Base-by-base conservation (phyloP, 1,284 basidiomycete species). In the Filobasidium uniguttulatum region DNA sequence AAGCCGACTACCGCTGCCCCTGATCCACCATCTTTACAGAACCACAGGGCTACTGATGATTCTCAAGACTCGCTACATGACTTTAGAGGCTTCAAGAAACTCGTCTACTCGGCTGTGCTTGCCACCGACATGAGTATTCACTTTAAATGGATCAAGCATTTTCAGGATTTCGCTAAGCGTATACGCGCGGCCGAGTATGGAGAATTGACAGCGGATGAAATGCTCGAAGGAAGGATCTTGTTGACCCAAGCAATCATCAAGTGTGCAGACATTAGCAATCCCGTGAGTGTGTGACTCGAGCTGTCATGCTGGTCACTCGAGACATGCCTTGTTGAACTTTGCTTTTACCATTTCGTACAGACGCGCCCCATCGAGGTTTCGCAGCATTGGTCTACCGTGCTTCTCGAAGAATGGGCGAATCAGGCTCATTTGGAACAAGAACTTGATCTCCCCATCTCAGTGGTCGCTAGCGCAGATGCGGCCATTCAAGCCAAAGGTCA, bases 241-340 rank as follows among this genome's bases (percentile, higher is more conserved):
- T 67, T 89, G n/a, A 89, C 85, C 62, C 86, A 94, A 60, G 84
- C 84, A 3, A 72, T 96, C 46, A 82, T 96, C 68, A 96, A 96
- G 68, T 93, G 89, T 62, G 88, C 88, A 10, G 90, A 96, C 70
- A 96, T 96, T 62, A 90, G 85, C 64, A 96, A 96, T 66, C 89
- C 90, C 10, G 87, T 93, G 65, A 56, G 83, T 76, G n/a, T n/a
- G n/a, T n/a, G n/a, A n/a, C n/a, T n/a, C n/a, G n/a, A n/a, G n/a
- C n/a, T n/a, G n/a, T n/a, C 9, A 30, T 26, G 44, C 44, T 55
- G 10, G 23, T 43, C 34, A 29, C 38, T 34, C 20, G 26, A 15
- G n/a, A 14, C 28, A 19, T 3, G n/a, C 34, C 41, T 50, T 35
- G 44, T 28, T 15, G 28, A 17, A n/a, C 23, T 6, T 23, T 14